phyloP scores from a whole-genome alignment of 768 basidiomycete species.

The Boletus fagicola region DNA sequence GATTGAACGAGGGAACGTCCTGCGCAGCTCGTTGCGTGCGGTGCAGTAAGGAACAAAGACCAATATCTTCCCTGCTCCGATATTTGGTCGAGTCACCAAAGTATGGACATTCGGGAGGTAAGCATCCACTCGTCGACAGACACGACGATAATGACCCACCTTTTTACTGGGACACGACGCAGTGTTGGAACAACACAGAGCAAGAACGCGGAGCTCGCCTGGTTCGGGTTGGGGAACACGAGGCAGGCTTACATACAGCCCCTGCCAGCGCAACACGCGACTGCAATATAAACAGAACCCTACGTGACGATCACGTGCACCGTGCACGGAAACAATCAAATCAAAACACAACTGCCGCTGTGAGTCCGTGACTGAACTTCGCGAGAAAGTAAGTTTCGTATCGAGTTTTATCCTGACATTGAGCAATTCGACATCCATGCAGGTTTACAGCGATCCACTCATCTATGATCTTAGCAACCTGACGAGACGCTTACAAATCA shows the following conservation, averaged over 20 bases:
- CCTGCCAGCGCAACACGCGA: conserved; percentile 12
- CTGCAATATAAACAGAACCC: conserved; percentile 2
- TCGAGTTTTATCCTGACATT: too few relatives aligned
- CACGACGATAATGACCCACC: conserved; percentile 17
- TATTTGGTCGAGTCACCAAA: neutral
- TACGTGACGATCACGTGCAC: conserved; percentile 25
- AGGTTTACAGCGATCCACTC: too few relatives aligned
- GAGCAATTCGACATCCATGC: neutral
- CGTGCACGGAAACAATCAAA: conserved; percentile 14
- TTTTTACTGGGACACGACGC: conserved; percentile 24
- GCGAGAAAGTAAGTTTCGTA: neutral
- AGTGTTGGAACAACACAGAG: conserved; percentile 24
- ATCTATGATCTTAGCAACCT: neutral
- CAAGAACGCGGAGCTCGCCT: conserved; percentile 23
- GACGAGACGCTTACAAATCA: too few relatives aligned
- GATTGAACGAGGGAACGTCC: conserved; percentile 29
- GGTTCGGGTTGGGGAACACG: conserved; percentile 29
- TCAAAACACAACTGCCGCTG: neutral
- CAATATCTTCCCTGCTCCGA: conserved; percentile 2
- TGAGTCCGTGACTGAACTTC: too few relatives aligned
- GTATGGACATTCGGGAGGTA: neutral
- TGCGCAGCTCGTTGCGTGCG: conserved; percentile 27
- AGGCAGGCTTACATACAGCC: conserved; percentile 30
- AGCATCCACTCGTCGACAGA: neutral
- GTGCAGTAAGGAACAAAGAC: conserved; percentile 6